Percentiles rank a stretch among this genome's conserved stretches.
phyloP scores from a whole-genome alignment of 2,329 filamentous ascomycete genomes.

The Polytolypa hystricis region DNA sequence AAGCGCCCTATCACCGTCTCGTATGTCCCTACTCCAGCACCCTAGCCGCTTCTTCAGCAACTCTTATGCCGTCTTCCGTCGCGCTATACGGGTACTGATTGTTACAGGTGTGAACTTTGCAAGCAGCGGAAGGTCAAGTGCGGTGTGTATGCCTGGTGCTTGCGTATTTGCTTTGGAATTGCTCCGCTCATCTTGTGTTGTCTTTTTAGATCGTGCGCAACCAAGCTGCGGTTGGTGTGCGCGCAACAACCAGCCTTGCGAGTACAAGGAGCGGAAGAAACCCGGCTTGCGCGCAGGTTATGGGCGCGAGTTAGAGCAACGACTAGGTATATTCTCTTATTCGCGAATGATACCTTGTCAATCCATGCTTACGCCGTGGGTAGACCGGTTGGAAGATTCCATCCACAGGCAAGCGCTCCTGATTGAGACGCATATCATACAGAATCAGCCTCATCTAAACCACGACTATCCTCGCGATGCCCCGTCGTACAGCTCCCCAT shows the following conservation, averaged over 20 bases:
- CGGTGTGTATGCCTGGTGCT: slow-evolving; percentile 18
- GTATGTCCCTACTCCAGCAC: slow-evolving; percentile 5
- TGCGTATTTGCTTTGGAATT: slow-evolving; percentile 1
- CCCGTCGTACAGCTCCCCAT: slow-evolving; percentile 36
- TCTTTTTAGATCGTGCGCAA: slow-evolving; percentile 38
- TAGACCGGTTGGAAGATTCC: slow-evolving; percentile 56
- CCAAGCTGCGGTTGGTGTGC: slow-evolving; percentile 60
- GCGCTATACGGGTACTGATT: background rate
- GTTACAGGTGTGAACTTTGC: slow-evolving; percentile 21
- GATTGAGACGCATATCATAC: slow-evolving; percentile 45
- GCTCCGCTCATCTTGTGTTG: background rate
- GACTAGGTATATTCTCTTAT: slow-evolving; percentile 37
- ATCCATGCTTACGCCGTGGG: slow-evolving; percentile 1
- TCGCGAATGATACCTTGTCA: background rate
- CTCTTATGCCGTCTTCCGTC: too few species aligned
- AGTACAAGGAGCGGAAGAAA: slow-evolving; percentile 61
- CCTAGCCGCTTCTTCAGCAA: background rate
- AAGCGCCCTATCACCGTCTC: slow-evolving; percentile 12
- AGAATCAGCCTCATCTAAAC: slow-evolving; percentile 3
- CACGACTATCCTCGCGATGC: slow-evolving; percentile 7
- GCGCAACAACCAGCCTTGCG: slow-evolving; percentile 54
- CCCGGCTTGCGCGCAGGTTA: slow-evolving; percentile 56
- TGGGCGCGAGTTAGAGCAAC: slow-evolving; percentile 61
- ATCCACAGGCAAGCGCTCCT: slow-evolving; percentile 56
- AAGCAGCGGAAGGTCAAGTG: slow-evolving; percentile 25